phyloP scores from a whole-genome alignment of 1,284 basidiomycete genomes.

The Polyporus tsugae region DNA sequence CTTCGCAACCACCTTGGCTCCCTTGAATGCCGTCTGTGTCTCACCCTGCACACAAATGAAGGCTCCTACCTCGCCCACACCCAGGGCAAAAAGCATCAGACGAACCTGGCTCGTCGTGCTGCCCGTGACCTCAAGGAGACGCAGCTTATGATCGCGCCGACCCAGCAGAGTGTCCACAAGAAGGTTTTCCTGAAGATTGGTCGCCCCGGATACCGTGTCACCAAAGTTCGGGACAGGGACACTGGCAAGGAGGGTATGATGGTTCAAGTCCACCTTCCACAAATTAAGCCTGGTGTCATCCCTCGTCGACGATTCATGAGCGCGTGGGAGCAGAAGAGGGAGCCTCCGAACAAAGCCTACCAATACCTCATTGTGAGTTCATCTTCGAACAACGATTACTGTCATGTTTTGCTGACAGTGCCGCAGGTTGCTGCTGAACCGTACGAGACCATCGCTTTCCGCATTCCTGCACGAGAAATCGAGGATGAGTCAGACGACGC shows the following conservation, averaged over 20 bases:
- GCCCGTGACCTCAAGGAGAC: conserved; percentile 95
- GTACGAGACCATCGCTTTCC: conserved; percentile 98
- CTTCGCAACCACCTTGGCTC: conserved; percentile 98
- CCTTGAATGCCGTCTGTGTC: conserved; percentile 96
- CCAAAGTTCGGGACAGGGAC: conserved; percentile 84
- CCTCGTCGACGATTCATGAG: conserved; percentile 97
- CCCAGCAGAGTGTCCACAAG: conserved; percentile 79
- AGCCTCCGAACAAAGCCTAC: conserved; percentile 94
- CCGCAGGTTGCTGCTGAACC: conserved; percentile 95
- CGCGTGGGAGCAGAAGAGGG: conserved; percentile 97
- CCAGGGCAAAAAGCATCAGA: conserved; percentile 99
- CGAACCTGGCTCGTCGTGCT: conserved; percentile 95
- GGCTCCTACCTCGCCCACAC: conserved; percentile 99
- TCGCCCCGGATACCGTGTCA: conserved; percentile 92
- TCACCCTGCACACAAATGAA: conserved; percentile 99
- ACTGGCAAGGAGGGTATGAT: conserved; percentile 92
- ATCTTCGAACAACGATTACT: conserved; percentile 2
- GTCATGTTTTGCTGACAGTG: conserved; percentile 19
- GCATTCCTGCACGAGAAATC: conserved; percentile 97
- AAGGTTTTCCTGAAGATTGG: conserved; percentile 99
- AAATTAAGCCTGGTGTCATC: conserved; percentile 88
- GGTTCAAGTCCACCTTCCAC: conserved; percentile 96
- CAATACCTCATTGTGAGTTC: conserved; percentile 93
- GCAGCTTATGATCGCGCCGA: conserved; percentile 84
- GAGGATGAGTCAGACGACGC: conserved; percentile 93